Conservation (phyloP, 176 grass and related monocot genomes). For the Zoysia japonica region DNA sequence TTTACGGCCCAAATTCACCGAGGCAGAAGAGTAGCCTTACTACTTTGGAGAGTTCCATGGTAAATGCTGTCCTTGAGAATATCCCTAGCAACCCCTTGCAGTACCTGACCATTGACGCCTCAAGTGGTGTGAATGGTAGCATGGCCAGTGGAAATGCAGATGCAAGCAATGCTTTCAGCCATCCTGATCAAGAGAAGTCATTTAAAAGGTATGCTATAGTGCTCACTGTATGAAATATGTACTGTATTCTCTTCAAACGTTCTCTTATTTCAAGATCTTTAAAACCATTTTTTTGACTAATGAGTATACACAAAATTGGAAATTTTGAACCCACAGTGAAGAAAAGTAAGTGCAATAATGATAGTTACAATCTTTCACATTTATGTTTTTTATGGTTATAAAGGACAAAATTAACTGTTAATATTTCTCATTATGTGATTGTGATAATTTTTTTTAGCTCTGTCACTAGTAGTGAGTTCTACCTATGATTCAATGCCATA, state of each 20-base stretch:
- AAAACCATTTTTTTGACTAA: not conserved
- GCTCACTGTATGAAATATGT: constrained; percentile 6
- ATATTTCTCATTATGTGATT: not conserved
- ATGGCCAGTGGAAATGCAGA: constrained; percentile 42
- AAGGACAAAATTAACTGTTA: not conserved
- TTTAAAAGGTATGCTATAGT: constrained; percentile 58
- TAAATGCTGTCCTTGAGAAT: constrained; percentile 83
- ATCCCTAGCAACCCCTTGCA: constrained; percentile 78
- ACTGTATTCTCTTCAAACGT: constrained; percentile 6
- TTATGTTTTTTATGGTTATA: not conserved
- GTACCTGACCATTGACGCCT: constrained; percentile 57
- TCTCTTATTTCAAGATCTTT: not conserved
- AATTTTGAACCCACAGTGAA: not conserved
- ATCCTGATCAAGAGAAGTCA: constrained; percentile 68
- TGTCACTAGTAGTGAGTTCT: not conserved
- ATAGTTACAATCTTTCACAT: not conserved
- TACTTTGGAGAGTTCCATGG: constrained; percentile 76
- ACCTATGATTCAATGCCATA: not conserved
- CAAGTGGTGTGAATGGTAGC: constrained; percentile 27
- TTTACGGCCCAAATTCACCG: constrained; percentile 92
- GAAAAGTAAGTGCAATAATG: no score
- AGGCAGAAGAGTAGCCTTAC: constrained; percentile 74
- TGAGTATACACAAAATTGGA: not conserved
- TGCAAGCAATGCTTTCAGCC: constrained; percentile 31
- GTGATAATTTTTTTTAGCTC: not conserved